phyloP scores from a whole-genome alignment of 306 rosid species.

The Datisca glomerata region DNA sequence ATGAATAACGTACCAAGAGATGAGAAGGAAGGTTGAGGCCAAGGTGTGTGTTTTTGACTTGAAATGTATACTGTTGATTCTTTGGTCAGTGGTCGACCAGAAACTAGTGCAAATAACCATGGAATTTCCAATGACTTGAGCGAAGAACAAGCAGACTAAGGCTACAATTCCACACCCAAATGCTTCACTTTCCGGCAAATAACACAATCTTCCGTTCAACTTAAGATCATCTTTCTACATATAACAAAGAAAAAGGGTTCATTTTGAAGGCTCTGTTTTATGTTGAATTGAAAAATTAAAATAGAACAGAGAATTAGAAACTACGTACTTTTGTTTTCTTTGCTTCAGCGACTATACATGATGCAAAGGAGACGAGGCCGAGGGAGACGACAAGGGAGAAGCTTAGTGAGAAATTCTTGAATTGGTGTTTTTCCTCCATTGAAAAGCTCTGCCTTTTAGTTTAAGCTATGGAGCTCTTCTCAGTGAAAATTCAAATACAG shows the following conservation, averaged over 20 bases:
- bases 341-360: constrained; percentile 57
- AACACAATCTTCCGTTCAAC: constrained; percentile 52
- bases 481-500: too few species aligned
- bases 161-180: constrained; percentile 62
- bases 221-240: constrained; percentile 51
- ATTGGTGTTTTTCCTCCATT: too few species aligned
- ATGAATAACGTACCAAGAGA: constrained; percentile 58
- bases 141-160: constrained; percentile 33
- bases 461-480: too few species aligned
- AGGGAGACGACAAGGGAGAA: constrained; percentile 27
- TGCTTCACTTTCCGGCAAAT: constrained; percentile 61
- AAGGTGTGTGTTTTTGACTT: too few species aligned
- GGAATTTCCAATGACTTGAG: constrained; percentile 50
- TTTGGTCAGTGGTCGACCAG: constrained; percentile 27
- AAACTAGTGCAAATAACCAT: constrained; percentile 22
- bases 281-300: too few species aligned
- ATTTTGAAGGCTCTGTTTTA: too few species aligned
- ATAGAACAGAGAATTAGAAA: not conserved
- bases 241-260: not conserved
- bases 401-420: constrained; percentile 17
- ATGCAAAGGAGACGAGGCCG: constrained; percentile 42
- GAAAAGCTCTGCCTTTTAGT: too few species aligned
- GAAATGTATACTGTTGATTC: too few species aligned
- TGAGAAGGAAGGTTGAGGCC: too few species aligned
- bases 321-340: constrained; percentile 51